A percentile compares a stretch with the other conserved stretches of the same genome.
Evolutionary conservation across 2,329 filamentous ascomycete genomes (phyloP).

Genomic region (Penicillium sp.): DNA sequence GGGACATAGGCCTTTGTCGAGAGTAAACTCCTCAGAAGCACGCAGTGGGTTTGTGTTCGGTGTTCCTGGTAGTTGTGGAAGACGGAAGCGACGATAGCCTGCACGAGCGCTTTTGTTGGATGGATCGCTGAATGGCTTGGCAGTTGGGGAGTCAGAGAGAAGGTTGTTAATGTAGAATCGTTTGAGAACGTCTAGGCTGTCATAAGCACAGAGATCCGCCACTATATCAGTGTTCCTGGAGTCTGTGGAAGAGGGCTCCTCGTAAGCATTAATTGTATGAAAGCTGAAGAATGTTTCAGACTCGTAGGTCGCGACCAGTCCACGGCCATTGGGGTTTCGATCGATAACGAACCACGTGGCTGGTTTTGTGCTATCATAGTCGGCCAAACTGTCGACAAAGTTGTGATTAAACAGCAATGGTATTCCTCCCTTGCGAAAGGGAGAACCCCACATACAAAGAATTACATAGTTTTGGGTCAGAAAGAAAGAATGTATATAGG

Average conservation of each 20-base stretch:
- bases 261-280: slow-evolving; percentile 74
- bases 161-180: slow-evolving; percentile 68
- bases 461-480: slow-evolving; percentile 67
- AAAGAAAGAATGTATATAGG: slow-evolving; percentile 82
- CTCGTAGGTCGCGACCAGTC: slow-evolving; percentile 66
- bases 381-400: slow-evolving; percentile 53
- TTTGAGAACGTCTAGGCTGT: slow-evolving; percentile 61
- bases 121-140: slow-evolving; percentile 19
- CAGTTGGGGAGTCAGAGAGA: slow-evolving; percentile 51
- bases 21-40: not conserved
- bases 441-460: slow-evolving; percentile 67
- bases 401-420: slow-evolving; percentile 63
- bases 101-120: not conserved
- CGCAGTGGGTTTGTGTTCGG: slow-evolving; percentile 18
- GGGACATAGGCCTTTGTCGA: slow-evolving; percentile 17
- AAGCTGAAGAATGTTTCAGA: slow-evolving; percentile 72
- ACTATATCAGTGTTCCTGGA: slow-evolving; percentile 50
- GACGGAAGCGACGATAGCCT: slow-evolving; percentile 35
- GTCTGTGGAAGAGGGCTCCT: slow-evolving; percentile 46
- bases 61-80: slow-evolving; percentile 28
- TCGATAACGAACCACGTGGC: slow-evolving; percentile 74
- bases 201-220: slow-evolving; percentile 63
- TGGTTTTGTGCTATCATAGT: slow-evolving; percentile 55
- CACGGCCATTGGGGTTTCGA: slow-evolving; percentile 51
- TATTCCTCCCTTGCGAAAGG: slow-evolving; percentile 55